Evolutionary conservation across 139 green algal genomes (phyloP).

Genomic region (Pedinophyceae sp.): DNA sequence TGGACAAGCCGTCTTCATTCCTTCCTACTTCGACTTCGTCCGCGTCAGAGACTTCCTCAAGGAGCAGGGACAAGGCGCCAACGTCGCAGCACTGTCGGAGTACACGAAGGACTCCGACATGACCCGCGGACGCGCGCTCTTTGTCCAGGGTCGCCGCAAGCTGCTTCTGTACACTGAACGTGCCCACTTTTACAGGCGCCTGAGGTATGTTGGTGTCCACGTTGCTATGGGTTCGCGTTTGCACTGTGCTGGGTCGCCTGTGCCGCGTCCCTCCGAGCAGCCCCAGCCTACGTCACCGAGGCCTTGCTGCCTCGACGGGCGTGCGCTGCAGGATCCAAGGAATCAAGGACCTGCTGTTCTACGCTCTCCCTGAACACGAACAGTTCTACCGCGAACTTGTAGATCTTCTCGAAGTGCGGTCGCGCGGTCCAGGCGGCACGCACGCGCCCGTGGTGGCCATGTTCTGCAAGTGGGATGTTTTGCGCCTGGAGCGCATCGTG

Average conservation of each 20-base stretch:
- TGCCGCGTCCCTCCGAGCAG: constrained; percentile 1
- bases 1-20: constrained; percentile 52
- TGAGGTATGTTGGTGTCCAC: constrained; percentile 52
- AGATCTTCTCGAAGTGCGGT: constrained; percentile 26
- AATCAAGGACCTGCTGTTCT: constrained; percentile 63
- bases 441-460: constrained; percentile 6
- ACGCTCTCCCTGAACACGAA: constrained; percentile 58
- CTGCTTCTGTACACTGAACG: constrained; percentile 90
- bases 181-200: constrained; percentile 85
- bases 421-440: neutral
- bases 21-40: constrained; percentile 94
- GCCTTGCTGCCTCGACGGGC: neutral
- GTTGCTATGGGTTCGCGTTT: constrained; percentile 14
- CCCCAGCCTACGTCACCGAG: constrained; percentile 1
- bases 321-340: neutral
- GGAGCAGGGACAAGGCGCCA: constrained; percentile 15
- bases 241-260: neutral
- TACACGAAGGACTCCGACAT: constrained; percentile 60
- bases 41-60: constrained; percentile 42
- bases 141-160: constrained; percentile 45
- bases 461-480: constrained; percentile 34
- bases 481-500: constrained; percentile 58
- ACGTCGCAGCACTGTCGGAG: constrained; percentile 52
- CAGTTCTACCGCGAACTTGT: constrained; percentile 69
- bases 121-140: constrained; percentile 42